Base-by-base conservation (phyloP, 352 stramenopile genomes). In the Phytopythium boreale region DNA sequence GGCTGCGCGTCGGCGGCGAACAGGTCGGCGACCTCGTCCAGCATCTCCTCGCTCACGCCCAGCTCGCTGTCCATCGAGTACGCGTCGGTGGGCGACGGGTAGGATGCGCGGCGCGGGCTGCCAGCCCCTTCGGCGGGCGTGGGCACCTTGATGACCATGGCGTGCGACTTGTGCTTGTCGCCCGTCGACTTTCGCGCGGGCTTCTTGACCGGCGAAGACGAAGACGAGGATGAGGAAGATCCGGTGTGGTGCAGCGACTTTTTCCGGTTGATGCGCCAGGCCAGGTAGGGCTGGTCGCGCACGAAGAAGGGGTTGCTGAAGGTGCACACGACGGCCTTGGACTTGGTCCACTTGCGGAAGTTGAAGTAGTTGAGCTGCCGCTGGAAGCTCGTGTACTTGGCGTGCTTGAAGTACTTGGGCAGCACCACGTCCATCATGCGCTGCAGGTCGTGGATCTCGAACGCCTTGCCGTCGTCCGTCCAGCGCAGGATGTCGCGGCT, bases 401-500 rank as follows among this genome's bases (percentile, higher is more conserved):
- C 77, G 72, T 98, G 93, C 66, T 98, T 98, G 72, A 98, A 98
- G 75, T 98, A 98, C 67, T 92, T 90, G 29, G 93, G 91, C n/a
- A 98, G 79, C 59, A 97, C 81, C 56, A 77, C 75, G 22, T 76
- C 63, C 75, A 94, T 92, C 63, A 97, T 87, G 50, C 66, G 64
- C 39, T 68, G 62, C 76, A 89, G 83, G 76, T 93, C 80, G 67
- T 84, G 72, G 63, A 92, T 91, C 58, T 90, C 78, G 44, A 92
- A 90, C 19, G 78, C 75, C 36, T 64, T 69, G 50, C 76, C 79
- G 59, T 92, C 79, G 29, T 59, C 19, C 14, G 77, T 86, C 80
- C 80, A 89, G 27, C 80, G 72, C 47, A 89, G 46, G 41, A 92
- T 78, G 26, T 50, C 44, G 9, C 66, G 43, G 59, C 59, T 72